These are phyloP conservation scores for Vigna mungo DNA, from an alignment of 306 rosid species.

Conservation along the genomic window DNA sequence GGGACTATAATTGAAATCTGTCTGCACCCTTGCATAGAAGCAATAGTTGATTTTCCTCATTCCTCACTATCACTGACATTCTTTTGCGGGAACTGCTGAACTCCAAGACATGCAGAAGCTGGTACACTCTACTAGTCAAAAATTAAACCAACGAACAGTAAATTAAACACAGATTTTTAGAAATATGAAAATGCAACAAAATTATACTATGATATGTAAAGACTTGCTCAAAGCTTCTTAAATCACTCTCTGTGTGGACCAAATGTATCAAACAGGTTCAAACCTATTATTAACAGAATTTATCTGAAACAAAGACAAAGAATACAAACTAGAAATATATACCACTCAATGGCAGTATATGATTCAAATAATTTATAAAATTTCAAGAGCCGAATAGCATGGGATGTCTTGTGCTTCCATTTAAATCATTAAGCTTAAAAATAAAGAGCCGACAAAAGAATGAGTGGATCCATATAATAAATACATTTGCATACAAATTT, in stretches of 20 bases:
- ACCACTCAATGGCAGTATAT: background rate
- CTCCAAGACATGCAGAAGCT: conserved; percentile 80
- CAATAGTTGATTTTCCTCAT: conserved; percentile 62
- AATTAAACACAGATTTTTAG: conserved; percentile 29
- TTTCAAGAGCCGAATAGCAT: background rate
- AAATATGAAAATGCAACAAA: conserved; percentile 12
- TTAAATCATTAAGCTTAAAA: too few relatives aligned
- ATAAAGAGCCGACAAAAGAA: too few relatives aligned
- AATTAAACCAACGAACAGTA: conserved; percentile 37
- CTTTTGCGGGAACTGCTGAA: conserved; percentile 92
- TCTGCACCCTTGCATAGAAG: conserved; percentile 96
- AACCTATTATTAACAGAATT: background rate
- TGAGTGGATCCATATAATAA: too few relatives aligned
- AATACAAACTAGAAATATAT: background rate
- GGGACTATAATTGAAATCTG: conserved; percentile 62
- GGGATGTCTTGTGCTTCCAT: too few relatives aligned
- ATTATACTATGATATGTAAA: conserved; percentile 6
- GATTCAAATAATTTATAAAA: background rate
- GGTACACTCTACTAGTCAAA: conserved; percentile 61
- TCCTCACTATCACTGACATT: conserved; percentile 91
- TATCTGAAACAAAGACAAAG: background rate
- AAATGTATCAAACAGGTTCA: conserved; percentile 13
- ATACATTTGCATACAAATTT: too few relatives aligned
- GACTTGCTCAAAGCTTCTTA: too few relatives aligned
- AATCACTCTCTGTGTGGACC: too few relatives aligned